phyloP scores from a whole-genome alignment of 805 yeast species.

The Pichia ethanolica region DNA sequence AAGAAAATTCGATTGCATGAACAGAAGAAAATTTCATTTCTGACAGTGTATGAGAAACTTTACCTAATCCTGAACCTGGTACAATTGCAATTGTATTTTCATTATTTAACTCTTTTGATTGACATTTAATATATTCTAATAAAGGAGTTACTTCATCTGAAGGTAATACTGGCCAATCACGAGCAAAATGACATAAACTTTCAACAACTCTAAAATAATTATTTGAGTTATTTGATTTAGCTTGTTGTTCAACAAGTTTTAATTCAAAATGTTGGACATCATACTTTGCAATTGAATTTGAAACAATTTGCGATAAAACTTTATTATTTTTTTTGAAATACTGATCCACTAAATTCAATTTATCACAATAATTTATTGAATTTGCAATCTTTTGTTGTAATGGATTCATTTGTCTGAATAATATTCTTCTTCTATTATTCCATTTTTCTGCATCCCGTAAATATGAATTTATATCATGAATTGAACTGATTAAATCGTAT shows the following conservation, averaged over 20 bases:
- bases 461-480: constrained; percentile 42
- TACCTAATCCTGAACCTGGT: constrained; percentile 87
- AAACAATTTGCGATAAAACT: constrained; percentile 39
- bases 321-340: constrained; percentile 41
- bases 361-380: constrained; percentile 45
- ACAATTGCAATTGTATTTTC: constrained; percentile 47
- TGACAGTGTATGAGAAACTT: constrained; percentile 61
- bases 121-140: constrained; percentile 40
- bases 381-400: constrained; percentile 50
- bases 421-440: constrained; percentile 38
- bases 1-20: constrained; percentile 69
- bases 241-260: constrained; percentile 23
- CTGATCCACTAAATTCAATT: constrained; percentile 43
- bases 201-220: constrained; percentile 50
- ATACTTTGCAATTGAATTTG: constrained; percentile 28
- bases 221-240: constrained; percentile 10
- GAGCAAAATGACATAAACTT: constrained; percentile 61
- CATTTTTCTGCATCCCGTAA: constrained; percentile 30
- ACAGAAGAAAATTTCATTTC: constrained; percentile 33
- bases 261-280: constrained; percentile 39
- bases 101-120: constrained; percentile 27
- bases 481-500: constrained; percentile 29
- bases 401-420: constrained; percentile 42
- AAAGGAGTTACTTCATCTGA: constrained; percentile 47
- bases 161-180: constrained; percentile 65